These are phyloP conservation scores for Solanum verrucosum DNA, from an alignment of 257 asterid species.

Conservation along the genomic window DNA sequence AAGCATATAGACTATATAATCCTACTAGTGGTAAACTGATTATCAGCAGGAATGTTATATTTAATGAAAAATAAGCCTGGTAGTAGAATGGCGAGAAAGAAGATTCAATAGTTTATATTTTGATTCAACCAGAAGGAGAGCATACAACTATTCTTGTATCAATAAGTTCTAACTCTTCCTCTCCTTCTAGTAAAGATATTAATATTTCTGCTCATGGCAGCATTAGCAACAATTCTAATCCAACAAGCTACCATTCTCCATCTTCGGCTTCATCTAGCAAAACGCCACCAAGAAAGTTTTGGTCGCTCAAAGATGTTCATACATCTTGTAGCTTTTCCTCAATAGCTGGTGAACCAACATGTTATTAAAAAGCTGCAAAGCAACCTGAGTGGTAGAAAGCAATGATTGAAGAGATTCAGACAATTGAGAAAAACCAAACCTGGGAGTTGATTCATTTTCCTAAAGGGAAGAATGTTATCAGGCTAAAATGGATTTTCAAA, in stretches of 20 bases:
- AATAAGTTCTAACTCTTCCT: not conserved
- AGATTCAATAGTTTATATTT: not conserved
- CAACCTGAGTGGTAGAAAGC: not conserved
- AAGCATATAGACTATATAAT: too few species aligned
- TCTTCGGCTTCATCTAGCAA: not conserved
- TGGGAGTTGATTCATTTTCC: not conserved
- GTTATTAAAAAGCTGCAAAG: not conserved
- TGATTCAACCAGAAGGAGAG: not conserved
- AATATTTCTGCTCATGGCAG: not conserved
- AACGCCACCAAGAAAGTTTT: not conserved
- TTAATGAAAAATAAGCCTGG: not conserved
- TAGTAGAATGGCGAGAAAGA: not conserved
- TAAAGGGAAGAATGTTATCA: not conserved
- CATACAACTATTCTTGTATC: not conserved
- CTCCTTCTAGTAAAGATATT: not conserved
- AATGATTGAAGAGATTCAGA: not conserved
- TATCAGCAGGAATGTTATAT: too few species aligned
- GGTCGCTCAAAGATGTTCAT: too few species aligned
- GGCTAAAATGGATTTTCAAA: not conserved
- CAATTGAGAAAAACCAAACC: not conserved
- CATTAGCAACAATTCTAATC: not conserved
- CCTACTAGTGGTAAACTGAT: too few species aligned
- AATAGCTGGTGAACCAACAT: not conserved
- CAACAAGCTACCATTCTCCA: not conserved
- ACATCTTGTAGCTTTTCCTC: not conserved